phyloP scores from a whole-genome alignment of 164 flowering plant species.

The Saururus chinensis region DNA sequence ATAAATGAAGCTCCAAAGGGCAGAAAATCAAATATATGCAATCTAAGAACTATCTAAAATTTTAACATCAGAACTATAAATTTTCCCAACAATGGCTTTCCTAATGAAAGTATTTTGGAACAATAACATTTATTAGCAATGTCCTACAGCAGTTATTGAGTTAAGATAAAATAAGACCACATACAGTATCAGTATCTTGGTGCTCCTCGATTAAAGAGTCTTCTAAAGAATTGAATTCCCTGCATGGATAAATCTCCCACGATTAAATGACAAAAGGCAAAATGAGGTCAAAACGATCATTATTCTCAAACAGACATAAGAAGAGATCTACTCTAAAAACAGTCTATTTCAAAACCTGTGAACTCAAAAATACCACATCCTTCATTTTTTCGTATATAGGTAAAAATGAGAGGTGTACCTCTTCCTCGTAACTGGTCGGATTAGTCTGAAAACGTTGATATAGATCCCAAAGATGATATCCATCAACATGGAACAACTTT shows the following conservation, averaged over 20 bases:
- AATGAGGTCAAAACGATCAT: not conserved
- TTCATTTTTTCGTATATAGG: not conserved
- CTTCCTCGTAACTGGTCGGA: slow-evolving; percentile 17
- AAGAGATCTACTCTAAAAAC: not conserved
- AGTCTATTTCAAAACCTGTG: not conserved
- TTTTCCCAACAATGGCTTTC: not conserved
- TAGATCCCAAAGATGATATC: slow-evolving; percentile 47
- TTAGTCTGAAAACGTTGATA: slow-evolving; percentile 37
- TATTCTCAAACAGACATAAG: not conserved
- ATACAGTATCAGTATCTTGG: slow-evolving; percentile 17
- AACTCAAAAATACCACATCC: not conserved
- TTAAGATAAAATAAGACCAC: not conserved
- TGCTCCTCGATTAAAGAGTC: slow-evolving; percentile 56
- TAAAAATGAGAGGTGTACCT: slow-evolving; percentile 24
- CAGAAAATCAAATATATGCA: not conserved
- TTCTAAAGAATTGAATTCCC: slow-evolving; percentile 35
- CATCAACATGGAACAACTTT: slow-evolving; percentile 27
- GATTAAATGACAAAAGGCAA: not conserved
- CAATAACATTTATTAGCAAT: too few relatives aligned
- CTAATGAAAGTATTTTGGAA: not conserved
- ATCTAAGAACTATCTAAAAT: too few relatives aligned
- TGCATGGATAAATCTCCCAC: slow-evolving; percentile 7
- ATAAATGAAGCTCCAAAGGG: not conserved
- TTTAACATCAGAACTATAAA: too few relatives aligned
- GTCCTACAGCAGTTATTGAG: too few relatives aligned